Evolutionary conservation across 352 stramenopile species (phyloP), one percentile per base, ranked within the genome.

Genomic region (Pythium phragmiticola): DNA sequence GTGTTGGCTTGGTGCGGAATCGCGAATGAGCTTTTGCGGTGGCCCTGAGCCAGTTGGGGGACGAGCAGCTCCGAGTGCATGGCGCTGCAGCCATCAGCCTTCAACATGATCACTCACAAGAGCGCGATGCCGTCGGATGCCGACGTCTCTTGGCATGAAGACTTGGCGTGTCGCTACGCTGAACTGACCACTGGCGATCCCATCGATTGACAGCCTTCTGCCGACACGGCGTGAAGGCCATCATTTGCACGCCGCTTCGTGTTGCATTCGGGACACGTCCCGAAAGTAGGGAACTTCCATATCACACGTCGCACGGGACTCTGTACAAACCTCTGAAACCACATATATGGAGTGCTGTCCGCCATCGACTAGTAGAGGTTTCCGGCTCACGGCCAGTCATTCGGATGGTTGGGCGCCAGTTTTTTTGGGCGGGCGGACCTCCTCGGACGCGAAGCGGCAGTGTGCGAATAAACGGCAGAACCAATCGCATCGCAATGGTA

Each of bases 281-380:
- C 42, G 12, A 23, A 21, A 51, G 14, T 41, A 23, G 26, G 13
- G 8, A 19, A 2, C 21, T 30, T 4, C 34, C 7, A 34, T 7
- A 3, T 16, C 19, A 34, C 51, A 66, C 37, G 55, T 72, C 65
- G 23, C 65, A 72, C 65, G 65, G 58, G 55, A 64, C 21, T 21
- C 0, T 0, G 30, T 3, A 11, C 26, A 26, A 11, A 53, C 57
- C 52, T 71, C 52, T 67, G 11, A 46, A 57, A 57, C 12, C 12
- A 7, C 1, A 65, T 69, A 51, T 46, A 23, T 58, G 28, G 41
- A 30, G 45, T 60, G 30, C 28, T 33, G 37, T 21, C 7, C 28
- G 30, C 14, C 37, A 72, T 72, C 45, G 23, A 41, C 8, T 62
- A 61, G 59, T 6, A 47, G 26, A 68, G 66, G 66, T 72, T 72